Percentiles rank a stretch among this genome's conserved stretches.
These are phyloP conservation scores for Licmophora abbreviata DNA, from an alignment of 108 stramenopile species.

Conservation along the genomic window DNA sequence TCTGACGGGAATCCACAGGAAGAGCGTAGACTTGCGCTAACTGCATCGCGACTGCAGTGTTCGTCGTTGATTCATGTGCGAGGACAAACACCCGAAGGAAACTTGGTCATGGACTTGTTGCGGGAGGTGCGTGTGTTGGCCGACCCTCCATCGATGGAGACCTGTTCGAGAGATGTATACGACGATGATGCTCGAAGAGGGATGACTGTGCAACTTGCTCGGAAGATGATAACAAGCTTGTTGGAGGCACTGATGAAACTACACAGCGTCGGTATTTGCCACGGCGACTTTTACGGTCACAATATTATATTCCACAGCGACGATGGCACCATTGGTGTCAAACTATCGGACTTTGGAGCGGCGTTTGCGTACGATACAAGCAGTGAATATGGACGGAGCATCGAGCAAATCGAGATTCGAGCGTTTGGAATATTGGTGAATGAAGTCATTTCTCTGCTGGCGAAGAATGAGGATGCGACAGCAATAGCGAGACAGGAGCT, in stretches of 20 bases:
- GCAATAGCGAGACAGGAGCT: no score
- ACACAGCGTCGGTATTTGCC: constrained; percentile 41
- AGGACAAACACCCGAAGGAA: constrained; percentile 31
- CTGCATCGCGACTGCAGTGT: constrained; percentile 13
- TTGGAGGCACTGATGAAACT: constrained; percentile 27
- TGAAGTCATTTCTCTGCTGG: constrained; percentile 20
- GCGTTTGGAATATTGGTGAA: constrained; percentile 33
- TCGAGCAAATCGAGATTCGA: constrained; percentile 32
- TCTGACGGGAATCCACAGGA: constrained; percentile 53
- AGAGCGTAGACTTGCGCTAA: constrained; percentile 29
- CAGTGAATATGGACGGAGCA: constrained; percentile 21
- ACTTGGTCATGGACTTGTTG: constrained; percentile 58
- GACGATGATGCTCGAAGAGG: neutral
- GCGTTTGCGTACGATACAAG: constrained; percentile 38
- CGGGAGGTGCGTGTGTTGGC: constrained; percentile 36
- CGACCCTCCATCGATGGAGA: constrained; percentile 46
- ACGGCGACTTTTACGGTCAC: constrained; percentile 69
- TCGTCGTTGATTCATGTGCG: constrained; percentile 28
- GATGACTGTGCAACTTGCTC: constrained; percentile 8
- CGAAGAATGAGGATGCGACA: neutral
- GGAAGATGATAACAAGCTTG: constrained; percentile 18
- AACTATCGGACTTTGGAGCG: constrained; percentile 61
- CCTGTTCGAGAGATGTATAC: constrained; percentile 63
- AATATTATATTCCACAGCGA: constrained; percentile 42
- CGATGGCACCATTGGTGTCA: constrained; percentile 12